Base-by-base conservation (phyloP, 805 yeast genomes). In the Pichia nakasei region DNA sequence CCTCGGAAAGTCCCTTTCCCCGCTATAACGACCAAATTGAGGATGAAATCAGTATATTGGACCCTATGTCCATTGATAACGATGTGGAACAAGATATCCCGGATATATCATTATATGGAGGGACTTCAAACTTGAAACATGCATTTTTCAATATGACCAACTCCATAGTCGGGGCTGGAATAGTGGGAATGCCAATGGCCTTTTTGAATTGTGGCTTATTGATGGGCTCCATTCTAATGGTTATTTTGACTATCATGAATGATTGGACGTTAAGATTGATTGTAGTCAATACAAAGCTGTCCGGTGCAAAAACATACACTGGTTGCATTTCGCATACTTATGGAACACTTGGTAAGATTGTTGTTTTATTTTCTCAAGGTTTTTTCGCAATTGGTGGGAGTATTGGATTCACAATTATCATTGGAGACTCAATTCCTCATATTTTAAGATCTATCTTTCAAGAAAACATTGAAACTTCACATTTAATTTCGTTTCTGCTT, bases 121-220 rank as follows among this genome's bases (percentile, higher is more conserved):
- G 21, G 3, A 44, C 45, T 8, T 76, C 85, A 2, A 73, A 70
- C 35, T 70, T 89, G 72, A 75, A 73, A 46, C 83, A 83, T 86
- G 97, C 97, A 5, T 88, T 89, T 57, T 85, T 89, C 94, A 91
- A 91, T 63, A 88, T 89, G 95, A 95, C 96, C 9, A 89, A 89
- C 62, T 82, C 94, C 18, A 91, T 91, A 48, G 69, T 91, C 7
- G 97, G 97, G 0, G 97, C 97, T 0, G 97, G 97, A 8, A 85
- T 91, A 43, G 86, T 91, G 27, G 96, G 97, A 2, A 94, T 88
- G 50, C 95, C 97, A 2, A 83, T 80, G 51, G 96, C 97, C 0
- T 77, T 89, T 55, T 69, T 73, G 38, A 85, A 88, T 54, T 73
- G 85, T 18, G 97, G 97, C 0, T 60, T 91, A 3, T 46, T 80